Base-by-base conservation (phyloP, 2,329 filamentous ascomycete species). In the Penicillium sp. region DNA sequence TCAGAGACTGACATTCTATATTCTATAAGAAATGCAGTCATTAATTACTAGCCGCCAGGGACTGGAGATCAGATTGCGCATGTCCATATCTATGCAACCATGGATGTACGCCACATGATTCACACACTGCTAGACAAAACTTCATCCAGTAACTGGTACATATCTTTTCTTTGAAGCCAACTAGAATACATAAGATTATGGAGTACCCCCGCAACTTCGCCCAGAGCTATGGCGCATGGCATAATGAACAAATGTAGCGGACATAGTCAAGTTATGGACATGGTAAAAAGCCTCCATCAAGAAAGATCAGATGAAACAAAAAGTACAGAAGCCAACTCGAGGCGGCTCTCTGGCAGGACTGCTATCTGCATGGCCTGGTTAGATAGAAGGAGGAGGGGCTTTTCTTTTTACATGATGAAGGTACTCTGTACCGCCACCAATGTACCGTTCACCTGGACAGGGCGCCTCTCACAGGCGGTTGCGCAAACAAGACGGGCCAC, bases 401-500 rank as follows among this genome's bases (percentile, higher is more conserved):
- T n/a, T n/a, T n/a, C n/a, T n/a, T n/a, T n/a, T n/a, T n/a, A n/a
- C 28, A 35, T 22, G 30, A 51, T 12, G 12, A 8, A 8, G n/a
- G 49, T 51, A 33, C 49, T 12, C 13, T 30, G 17, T 19, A 33
- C 47, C 17, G 13, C 45, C 28, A 22, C 50, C 22, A 33, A 19
- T 17, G 35, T 15, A 54, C n/a, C 30, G 7, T 37, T 33, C 26
- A 24, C n/a, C 19, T 35, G 33, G 28, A n/a, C 24, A n/a, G 56
- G 56, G 28, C 9, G 30, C 38, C 24, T 37, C 35, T 55, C 42
- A 38, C 30, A 42, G 22, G 19, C 12, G 45, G 42, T 56, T 38
- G 56, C 28, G 35, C 30, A 56, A 26, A 45, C 22, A 54, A 42
- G 30, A 22, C 54, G n/a, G 19, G 56, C 17, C 6, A 24, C 40